These are phyloP conservation scores for Pulveroboletus sp. DNA, from an alignment of 1,284 basidiomycete species.

Conservation along the genomic window DNA sequence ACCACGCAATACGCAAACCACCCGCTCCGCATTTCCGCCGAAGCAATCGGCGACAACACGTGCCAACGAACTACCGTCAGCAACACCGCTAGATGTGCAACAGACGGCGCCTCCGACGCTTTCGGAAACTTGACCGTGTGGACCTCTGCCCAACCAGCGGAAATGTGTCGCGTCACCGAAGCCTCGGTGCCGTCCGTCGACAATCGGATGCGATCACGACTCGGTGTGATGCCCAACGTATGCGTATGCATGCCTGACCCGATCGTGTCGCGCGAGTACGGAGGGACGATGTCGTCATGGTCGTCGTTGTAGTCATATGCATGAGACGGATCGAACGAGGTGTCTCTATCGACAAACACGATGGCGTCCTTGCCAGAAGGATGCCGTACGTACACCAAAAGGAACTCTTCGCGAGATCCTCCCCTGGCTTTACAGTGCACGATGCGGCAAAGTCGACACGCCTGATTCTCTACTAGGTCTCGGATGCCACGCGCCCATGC, in stretches of 20 bases:
- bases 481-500: slow-evolving; percentile 13
- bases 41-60: too few species aligned
- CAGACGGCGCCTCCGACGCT: slow-evolving; percentile 11
- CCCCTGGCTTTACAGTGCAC: slow-evolving; percentile 12
- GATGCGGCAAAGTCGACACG: slow-evolving; percentile 16
- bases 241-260: not conserved
- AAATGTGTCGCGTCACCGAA: slow-evolving; percentile 3
- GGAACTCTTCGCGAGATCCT: slow-evolving; percentile 10
- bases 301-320: too few species aligned
- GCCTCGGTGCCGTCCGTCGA: too few species aligned
- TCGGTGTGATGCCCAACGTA: not conserved
- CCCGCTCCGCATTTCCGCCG: slow-evolving; percentile 3
- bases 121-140: slow-evolving; percentile 13
- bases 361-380: slow-evolving; percentile 12
- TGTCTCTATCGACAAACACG: slow-evolving; percentile 8
- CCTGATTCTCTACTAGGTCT: not conserved
- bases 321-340: not conserved
- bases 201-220: too few species aligned
- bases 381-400: slow-evolving; percentile 15
- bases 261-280: too few species aligned
- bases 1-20: slow-evolving; percentile 17
- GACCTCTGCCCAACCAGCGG: slow-evolving; percentile 5
- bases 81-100: slow-evolving; percentile 19
- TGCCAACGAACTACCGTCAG: too few species aligned
- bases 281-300: too few species aligned